Evolutionary conservation across 441 rosid genomes (phyloP).

Genomic region (Gossypium laxum): DNA sequence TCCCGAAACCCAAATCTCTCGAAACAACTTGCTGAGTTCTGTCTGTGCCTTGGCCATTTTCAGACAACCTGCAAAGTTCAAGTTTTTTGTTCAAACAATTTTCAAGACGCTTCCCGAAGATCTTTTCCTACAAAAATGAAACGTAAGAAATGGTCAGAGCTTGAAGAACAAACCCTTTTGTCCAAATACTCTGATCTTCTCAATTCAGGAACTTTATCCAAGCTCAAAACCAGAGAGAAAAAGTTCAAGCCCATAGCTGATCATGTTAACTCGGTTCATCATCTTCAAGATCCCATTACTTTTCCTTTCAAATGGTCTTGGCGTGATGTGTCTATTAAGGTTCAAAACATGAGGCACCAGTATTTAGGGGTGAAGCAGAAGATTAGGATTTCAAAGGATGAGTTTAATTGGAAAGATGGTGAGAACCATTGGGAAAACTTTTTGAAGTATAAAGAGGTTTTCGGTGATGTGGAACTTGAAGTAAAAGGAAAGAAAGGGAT

Average conservation of each 20-base stretch:
- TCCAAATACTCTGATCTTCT: slow-evolving; percentile 49
- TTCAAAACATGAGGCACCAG: slow-evolving; percentile 74
- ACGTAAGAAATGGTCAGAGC: slow-evolving; percentile 68
- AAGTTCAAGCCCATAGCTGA: slow-evolving; percentile 70
- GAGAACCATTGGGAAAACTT: slow-evolving; percentile 72
- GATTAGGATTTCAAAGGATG: slow-evolving; percentile 44
- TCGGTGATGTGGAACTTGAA: slow-evolving; percentile 67
- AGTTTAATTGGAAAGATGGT: slow-evolving; percentile 60
- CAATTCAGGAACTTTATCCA: slow-evolving; percentile 45
- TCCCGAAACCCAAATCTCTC: neutral
- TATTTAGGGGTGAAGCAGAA: slow-evolving; percentile 74
- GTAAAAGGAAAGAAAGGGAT: slow-evolving; percentile 36
- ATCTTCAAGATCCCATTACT: slow-evolving; percentile 40
- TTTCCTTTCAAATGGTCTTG: slow-evolving; percentile 71
- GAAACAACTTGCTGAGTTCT: neutral
- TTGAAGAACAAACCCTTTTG: slow-evolving; percentile 52
- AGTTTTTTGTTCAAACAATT: neutral
- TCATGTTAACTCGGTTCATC: slow-evolving; percentile 54
- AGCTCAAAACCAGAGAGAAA: slow-evolving; percentile 66
- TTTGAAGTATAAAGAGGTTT: slow-evolving; percentile 61
- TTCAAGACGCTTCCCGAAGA: neutral
- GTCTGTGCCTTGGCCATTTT: neutral
- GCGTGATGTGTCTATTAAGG: slow-evolving; percentile 69
- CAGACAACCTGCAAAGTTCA: neutral
- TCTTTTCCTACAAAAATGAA: slow-evolving; percentile 29